Conservation (phyloP, 768 basidiomycete genomes). For the Cytidiella melzeri region DNA sequence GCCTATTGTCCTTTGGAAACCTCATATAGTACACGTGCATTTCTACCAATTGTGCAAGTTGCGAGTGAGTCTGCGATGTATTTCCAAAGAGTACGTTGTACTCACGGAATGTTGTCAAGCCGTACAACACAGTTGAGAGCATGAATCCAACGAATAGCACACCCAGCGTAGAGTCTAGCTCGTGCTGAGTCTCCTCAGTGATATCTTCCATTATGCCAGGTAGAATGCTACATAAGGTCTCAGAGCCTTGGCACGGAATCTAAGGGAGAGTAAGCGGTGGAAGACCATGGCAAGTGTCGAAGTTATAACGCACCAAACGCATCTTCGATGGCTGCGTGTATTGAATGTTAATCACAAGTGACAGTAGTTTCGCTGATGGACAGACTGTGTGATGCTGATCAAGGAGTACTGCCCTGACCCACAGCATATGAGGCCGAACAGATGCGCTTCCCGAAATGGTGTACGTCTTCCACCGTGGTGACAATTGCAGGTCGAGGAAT, state of each 20-base stretch:
- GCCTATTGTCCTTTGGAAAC: not conserved
- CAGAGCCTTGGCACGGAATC: too few species aligned
- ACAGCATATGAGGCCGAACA: too few species aligned
- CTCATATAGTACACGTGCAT: slow-evolving; percentile 17
- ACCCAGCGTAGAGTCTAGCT: slow-evolving; percentile 15
- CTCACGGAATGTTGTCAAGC: slow-evolving; percentile 23
- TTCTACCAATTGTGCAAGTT: too few species aligned
- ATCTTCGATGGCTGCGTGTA: not conserved
- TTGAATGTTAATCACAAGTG: not conserved
- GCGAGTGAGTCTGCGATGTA: too few species aligned
- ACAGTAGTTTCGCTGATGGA: not conserved
- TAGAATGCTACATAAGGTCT: too few species aligned
- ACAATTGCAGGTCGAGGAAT: too few species aligned
- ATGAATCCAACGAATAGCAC: slow-evolving; percentile 24
- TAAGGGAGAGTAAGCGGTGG: too few species aligned
- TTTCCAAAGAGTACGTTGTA: not conserved
- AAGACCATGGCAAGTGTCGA: too few species aligned
- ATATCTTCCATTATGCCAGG: not conserved
- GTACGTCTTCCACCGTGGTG: too few species aligned
- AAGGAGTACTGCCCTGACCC: too few species aligned
- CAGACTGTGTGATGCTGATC: too few species aligned
- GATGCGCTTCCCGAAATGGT: too few species aligned
- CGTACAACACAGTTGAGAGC: slow-evolving; percentile 20
- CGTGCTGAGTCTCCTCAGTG: not conserved
- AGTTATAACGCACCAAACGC: not conserved